Conservation (phyloP, 352 stramenopile genomes). For the Pythium chondricola region DNA sequence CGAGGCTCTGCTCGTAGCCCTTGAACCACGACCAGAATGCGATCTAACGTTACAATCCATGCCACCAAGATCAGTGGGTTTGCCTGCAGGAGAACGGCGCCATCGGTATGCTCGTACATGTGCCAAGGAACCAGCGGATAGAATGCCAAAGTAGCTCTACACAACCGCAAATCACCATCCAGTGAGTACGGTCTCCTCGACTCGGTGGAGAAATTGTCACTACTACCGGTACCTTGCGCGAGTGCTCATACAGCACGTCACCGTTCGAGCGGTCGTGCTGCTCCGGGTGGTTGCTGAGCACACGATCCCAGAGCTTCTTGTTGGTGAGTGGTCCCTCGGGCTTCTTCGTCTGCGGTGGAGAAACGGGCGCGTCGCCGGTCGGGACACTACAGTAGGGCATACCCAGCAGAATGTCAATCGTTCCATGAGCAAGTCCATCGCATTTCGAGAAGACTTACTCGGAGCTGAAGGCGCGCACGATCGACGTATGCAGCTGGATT, state of each 20-base stretch:
- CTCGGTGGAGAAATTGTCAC: no score
- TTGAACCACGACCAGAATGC: constrained; percentile 88
- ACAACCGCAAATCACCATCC: background rate
- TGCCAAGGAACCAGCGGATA: constrained; percentile 69
- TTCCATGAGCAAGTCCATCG: no score
- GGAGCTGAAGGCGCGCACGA: constrained; percentile 30
- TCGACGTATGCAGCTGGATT: background rate
- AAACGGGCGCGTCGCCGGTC: background rate
- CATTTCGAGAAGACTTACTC: constrained; percentile 18
- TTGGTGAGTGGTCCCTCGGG: constrained; percentile 51
- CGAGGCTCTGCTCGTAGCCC: constrained; percentile 78
- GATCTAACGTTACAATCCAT: constrained; percentile 32
- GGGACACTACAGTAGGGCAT: no score
- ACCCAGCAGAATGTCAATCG: constrained; percentile 19
- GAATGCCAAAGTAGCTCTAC: constrained; percentile 76
- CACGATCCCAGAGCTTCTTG: constrained; percentile 65
- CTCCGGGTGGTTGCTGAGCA: constrained; percentile 50
- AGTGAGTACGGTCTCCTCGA: no score
- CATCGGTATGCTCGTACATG: constrained; percentile 53
- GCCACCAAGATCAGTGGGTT: no score
- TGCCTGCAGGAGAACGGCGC: no score
- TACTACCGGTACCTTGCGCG: constrained; percentile 76
- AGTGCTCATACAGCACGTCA: constrained; percentile 81
- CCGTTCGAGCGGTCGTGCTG: constrained; percentile 41
- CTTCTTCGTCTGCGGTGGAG: constrained; percentile 14